Base-by-base conservation (phyloP, 441 rosid species). In the Heliophila coronopifolia region DNA sequence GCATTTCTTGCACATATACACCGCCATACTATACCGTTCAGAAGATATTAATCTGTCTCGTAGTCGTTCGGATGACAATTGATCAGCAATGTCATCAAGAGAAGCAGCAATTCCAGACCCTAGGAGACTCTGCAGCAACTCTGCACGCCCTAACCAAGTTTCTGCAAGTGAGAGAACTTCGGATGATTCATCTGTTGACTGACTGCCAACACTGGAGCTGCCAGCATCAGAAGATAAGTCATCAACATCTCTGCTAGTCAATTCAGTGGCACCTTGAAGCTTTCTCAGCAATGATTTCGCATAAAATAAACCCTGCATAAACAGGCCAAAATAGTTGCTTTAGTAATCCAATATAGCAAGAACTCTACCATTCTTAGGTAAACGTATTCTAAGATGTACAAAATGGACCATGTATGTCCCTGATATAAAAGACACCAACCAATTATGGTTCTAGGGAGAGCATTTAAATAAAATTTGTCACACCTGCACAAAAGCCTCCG, bases 61-160 rank as follows among this genome's bases (percentile, higher is more conserved):
- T 38, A 92, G 86, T 54, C 37, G 70, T 36, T 77, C 86, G 33
- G 99, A 92, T 47, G 99, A 88, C 47, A 81, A 78, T 67, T 75
- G 76, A 65, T 88, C 94, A 65, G 95, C 92, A 68, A 88, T 85
- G 76, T 92, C 97, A 56, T 86, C 88, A 73, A 88, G 87, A 31
- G 97, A 92, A 44, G 84, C 95, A 74, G 97, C 86, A 63, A 86
- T 88, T 64, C 99, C 99, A 58, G 86, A 92, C 50, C 99, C 99
- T 53, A 92, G 61, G 53, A 92, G 97, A 70, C 97, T 92, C 60
- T 88, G 97, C 68, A 92, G 92, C 78, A 92, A 77, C 77, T 92
- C 97, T 38, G 99, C 94, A 46, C 92, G 83, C 59, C 90, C 92
- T 50, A 92, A 71, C 99, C 99, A 92, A 60, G 51, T 57, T 28